Percentiles rank a stretch among this genome's conserved stretches.
Evolutionary conservation across 2,329 filamentous ascomycete genomes (phyloP).

Genomic region (Dothideomycetidae sp.): DNA sequence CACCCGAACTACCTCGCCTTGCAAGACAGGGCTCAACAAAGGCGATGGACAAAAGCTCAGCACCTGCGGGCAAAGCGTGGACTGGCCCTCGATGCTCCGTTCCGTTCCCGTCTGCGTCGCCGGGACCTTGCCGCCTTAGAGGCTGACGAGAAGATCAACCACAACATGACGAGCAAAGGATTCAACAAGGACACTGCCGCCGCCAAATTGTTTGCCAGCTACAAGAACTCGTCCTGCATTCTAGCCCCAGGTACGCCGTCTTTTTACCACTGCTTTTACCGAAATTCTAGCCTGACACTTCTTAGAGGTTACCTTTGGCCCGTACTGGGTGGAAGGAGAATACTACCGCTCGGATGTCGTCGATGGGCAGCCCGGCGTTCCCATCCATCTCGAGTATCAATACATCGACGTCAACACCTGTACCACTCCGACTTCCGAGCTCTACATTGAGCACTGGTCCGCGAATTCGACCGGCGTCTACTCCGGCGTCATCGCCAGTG

Average conservation of each 20-base stretch:
- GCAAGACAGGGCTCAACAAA: conserved; percentile 5
- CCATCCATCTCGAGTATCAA: conserved; percentile 30
- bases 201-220: conserved; percentile 10
- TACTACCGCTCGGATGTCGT: conserved; percentile 28
- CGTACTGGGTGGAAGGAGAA: conserved; percentile 25
- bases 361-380: conserved; percentile 29
- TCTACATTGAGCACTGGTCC: conserved; percentile 34
- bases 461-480: conserved; percentile 35
- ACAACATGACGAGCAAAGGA: conserved; percentile 11
- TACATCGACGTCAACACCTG: conserved; percentile 31
- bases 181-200: conserved; percentile 5
- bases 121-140: conserved; percentile 10
- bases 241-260: too few species aligned
- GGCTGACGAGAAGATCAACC: conserved; percentile 8
- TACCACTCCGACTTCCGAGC: conserved; percentile 24
- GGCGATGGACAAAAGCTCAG: conserved; percentile 11
- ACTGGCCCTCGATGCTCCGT: conserved; percentile 5
- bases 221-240: conserved; percentile 17
- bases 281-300: too few species aligned
- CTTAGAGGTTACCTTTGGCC: conserved; percentile 20
- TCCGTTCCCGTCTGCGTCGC: conserved; percentile 6
- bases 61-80: conserved; percentile 8
- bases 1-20: conserved; percentile 10
- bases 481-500: conserved; percentile 25
- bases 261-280: too few species aligned